Conservation (phyloP, 768 basidiomycete genomes). For the Podaxis mareebaensis region DNA sequence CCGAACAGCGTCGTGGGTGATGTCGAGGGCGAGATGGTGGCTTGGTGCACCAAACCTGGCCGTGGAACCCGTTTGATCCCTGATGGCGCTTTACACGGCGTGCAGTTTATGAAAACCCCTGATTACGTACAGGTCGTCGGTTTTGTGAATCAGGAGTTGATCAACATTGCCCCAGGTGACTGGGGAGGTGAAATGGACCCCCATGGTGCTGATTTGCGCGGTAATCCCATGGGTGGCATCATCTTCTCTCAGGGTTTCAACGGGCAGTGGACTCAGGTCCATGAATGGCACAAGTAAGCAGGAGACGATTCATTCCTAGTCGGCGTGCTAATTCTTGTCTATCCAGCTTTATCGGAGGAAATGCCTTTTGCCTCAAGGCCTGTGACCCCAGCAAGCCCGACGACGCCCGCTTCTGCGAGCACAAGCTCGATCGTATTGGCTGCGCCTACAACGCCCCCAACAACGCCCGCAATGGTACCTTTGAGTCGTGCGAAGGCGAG, state of each 20-base stretch:
- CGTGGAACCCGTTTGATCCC: conserved; percentile 76
- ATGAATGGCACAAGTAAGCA: conserved; percentile 57
- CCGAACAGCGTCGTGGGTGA: conserved; percentile 61
- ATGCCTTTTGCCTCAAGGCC: conserved; percentile 16
- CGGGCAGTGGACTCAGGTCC: conserved; percentile 42
- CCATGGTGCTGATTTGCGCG: conserved; percentile 60
- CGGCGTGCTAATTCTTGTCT: conserved; percentile 17
- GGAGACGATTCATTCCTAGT: background rate
- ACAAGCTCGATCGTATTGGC: conserved; percentile 74
- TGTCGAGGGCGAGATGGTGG: conserved; percentile 71
- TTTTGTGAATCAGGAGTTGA: conserved; percentile 53
- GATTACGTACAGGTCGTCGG: conserved; percentile 68
- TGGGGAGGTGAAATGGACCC: conserved; percentile 80
- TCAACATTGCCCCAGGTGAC: conserved; percentile 58
- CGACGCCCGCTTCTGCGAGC: conserved; percentile 57
- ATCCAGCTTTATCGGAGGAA: conserved; percentile 2
- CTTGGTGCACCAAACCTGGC: conserved; percentile 74
- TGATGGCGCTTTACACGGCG: conserved; percentile 57
- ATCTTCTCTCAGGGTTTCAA: conserved; percentile 21
- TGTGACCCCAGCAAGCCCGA: conserved; percentile 31
- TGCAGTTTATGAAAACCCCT: conserved; percentile 64
- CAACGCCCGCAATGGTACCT: conserved; percentile 53
- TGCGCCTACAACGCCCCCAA: conserved; percentile 73
- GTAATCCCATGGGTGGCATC: conserved; percentile 69
- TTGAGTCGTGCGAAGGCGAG: conserved; percentile 63